Evolutionary conservation across 495 filamentous ascomycete species (phyloP).

Genomic region (Podospora pseudopauciseta): DNA sequence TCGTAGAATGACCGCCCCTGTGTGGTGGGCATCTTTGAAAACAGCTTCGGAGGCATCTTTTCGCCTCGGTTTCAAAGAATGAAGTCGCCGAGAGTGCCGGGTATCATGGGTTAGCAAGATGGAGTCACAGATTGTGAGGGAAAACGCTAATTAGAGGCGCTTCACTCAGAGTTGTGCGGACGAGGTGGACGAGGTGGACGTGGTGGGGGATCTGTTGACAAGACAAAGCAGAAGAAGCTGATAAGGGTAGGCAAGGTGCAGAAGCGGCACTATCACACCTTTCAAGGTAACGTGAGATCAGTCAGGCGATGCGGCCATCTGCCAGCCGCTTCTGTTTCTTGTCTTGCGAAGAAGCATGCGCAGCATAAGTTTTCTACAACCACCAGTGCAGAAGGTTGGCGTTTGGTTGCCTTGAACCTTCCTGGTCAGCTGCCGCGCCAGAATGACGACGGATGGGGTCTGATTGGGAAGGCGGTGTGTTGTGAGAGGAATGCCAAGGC

Average conservation of each 20-base stretch:
- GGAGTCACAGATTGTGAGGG: background rate
- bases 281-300: background rate
- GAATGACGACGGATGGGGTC: conserved; percentile 23
- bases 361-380: background rate
- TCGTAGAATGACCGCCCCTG: conserved; percentile 69
- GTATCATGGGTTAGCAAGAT: conserved; percentile 6
- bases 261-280: background rate
- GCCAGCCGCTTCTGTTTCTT: background rate
- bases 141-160: background rate
- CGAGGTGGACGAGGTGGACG: background rate
- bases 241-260: background rate
- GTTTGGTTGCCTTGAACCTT: conserved; percentile 8
- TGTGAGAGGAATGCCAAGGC: background rate
- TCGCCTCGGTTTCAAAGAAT: conserved; percentile 3
- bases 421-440: conserved; percentile 3
- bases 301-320: conserved; percentile 18
- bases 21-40: conserved; percentile 65
- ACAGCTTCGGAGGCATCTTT: conserved; percentile 69
- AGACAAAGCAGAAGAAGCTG: background rate
- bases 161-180: too few relatives aligned
- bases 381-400: background rate
- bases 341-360: conserved; percentile 6
- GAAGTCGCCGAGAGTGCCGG: background rate
- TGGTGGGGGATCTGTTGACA: background rate
- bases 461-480: conserved; percentile 25